Evolutionary conservation across 495 filamentous ascomycete genomes (phyloP), one percentile per base, ranked within the genome.

Genomic region (Penicillium coprophilum): DNA sequence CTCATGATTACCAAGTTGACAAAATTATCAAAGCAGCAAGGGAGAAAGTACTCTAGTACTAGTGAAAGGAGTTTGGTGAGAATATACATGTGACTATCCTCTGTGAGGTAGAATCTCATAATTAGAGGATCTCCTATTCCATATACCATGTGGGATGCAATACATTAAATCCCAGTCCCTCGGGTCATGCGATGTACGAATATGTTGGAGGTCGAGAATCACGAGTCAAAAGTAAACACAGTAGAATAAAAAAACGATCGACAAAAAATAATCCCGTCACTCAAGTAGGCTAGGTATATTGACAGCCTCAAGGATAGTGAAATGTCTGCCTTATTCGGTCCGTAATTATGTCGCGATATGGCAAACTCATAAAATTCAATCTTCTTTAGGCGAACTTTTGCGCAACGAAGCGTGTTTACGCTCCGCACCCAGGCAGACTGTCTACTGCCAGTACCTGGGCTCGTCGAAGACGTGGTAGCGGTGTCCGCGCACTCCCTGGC

Each of bases 381-480:
- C 17, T 19, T 19, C 34, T 30, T 38, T 17, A 58, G 47, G 41
- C 49, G n/a, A 58, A 6, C 12, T 46, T 60, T 31, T 13, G 20
- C 31, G 39, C 23, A 50, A 43, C 23, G n/a, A 39, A 36, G 20
- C 10, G 5, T n/a, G 15, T 36, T 46, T 38, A 15, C 24, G 6
- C 19, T 20, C 31, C 6, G n/a, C 21, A 38, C 13, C 23, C 17
- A 36, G 15, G 15, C 0, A 51, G 31, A 49, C 17, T 24, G 12
- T 38, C 68, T 64, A 78, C 61, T 75, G 73, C 72, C 71, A 82
- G 64, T 91, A 97, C 69, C 91, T 82, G 50, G 94, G 94, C 76
- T 94, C 89, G 55, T 96, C 82, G 70, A 99, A 97, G 23, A 97
- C 95, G 75, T 99, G 95, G 73, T 97, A 99, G 36, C 77, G 75